These are phyloP conservation scores for Olyra latifolia DNA, from an alignment of 176 grass and related monocot species.

Conservation along the genomic window DNA sequence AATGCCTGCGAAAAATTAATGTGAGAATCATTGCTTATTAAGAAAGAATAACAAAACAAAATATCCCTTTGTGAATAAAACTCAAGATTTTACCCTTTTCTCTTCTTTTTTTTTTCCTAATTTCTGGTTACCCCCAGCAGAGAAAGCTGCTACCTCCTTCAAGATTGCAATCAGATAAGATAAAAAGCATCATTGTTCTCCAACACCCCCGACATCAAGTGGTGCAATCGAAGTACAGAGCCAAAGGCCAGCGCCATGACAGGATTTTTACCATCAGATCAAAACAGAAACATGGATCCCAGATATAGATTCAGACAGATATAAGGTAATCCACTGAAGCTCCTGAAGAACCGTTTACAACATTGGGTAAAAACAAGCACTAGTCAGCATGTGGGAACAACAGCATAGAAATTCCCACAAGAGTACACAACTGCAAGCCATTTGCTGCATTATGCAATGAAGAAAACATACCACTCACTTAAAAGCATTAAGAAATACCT, in stretches of 20 bases:
- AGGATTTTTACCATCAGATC: slow-evolving; percentile 27
- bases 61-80: slow-evolving; percentile 17
- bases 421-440: slow-evolving; percentile 21
- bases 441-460: slow-evolving; percentile 33
- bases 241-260: slow-evolving; percentile 43
- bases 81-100: slow-evolving; percentile 36
- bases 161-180: background rate
- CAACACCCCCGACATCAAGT: slow-evolving; percentile 15
- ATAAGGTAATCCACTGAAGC: slow-evolving; percentile 36
- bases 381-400: slow-evolving; percentile 33
- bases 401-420: slow-evolving; percentile 7
- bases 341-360: slow-evolving; percentile 24
- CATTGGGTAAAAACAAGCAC: slow-evolving; percentile 14
- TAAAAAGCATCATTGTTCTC: background rate
- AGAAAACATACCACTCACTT: slow-evolving; percentile 25
- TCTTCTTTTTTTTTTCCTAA: slow-evolving; percentile 1
- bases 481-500: slow-evolving; percentile 12
- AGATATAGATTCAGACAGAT: slow-evolving; percentile 47
- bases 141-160: slow-evolving; percentile 20
- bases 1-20: slow-evolving; percentile 48
- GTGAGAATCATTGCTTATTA: slow-evolving; percentile 27
- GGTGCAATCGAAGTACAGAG: slow-evolving; percentile 33
- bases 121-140: slow-evolving; percentile 6
- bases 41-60: slow-evolving; percentile 15
- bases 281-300: slow-evolving; percentile 28